A percentile compares a stretch with the other conserved stretches of the same genome.
These are phyloP conservation scores for Ganoderma sp. DNA, from an alignment of 1,284 basidiomycete genomes.

Conservation along the genomic window DNA sequence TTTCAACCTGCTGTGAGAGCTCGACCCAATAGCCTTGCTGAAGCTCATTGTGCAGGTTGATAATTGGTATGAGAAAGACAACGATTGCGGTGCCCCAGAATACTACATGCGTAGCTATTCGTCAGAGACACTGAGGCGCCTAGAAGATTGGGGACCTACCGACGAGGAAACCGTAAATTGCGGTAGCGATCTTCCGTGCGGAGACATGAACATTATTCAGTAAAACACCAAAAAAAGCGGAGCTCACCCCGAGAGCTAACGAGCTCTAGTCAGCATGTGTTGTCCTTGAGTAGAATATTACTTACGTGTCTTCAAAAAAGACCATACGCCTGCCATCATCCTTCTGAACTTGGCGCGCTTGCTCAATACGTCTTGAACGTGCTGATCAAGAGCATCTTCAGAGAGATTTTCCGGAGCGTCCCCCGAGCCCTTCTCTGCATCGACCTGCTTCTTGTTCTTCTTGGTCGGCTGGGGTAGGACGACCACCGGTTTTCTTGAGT, in stretches of 20 bases:
- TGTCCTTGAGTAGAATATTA: not conserved
- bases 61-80: conserved; percentile 72
- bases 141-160: conserved; percentile 47
- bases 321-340: conserved; percentile 77
- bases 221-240: not conserved
- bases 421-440: conserved; percentile 42
- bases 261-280: not conserved
- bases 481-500: conserved; percentile 71
- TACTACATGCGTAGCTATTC: conserved; percentile 44
- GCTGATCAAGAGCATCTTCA: conserved; percentile 73
- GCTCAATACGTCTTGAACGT: conserved; percentile 80
- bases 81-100: conserved; percentile 84
- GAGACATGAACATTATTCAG: not conserved
- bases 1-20: conserved; percentile 78
- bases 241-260: conserved; percentile 5
- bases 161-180: conserved; percentile 81
- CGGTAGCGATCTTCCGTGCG: conserved; percentile 63
- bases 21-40: conserved; percentile 79
- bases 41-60: conserved; percentile 69
- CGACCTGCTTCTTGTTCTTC: conserved; percentile 30
- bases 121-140: not conserved
- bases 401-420: conserved; percentile 36
- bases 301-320: conserved; percentile 77
- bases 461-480: conserved; percentile 49
- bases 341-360: conserved; percentile 68